phyloP scores from a whole-genome alignment of 1,284 basidiomycete genomes.

The Irpex sp. region DNA sequence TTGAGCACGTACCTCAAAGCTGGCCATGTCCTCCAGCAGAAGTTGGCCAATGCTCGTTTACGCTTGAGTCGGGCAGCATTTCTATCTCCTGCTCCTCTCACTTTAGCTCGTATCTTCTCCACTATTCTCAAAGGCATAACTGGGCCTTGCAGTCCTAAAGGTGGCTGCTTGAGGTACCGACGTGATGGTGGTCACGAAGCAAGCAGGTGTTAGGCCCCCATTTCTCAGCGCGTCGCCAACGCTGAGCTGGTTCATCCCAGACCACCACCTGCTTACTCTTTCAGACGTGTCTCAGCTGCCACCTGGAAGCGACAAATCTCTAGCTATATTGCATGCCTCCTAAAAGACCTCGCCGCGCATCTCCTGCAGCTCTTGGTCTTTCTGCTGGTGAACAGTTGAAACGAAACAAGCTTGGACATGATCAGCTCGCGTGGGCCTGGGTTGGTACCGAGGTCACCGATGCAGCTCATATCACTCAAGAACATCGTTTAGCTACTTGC shows the following conservation, averaged over 20 bases:
- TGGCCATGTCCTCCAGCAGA: constrained; percentile 17
- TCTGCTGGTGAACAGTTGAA: constrained; percentile 58
- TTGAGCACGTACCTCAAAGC: constrained; percentile 28
- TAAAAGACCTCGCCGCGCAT: constrained; percentile 59
- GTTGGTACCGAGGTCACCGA: constrained; percentile 61
- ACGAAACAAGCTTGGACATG: constrained; percentile 44
- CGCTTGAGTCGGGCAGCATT: constrained; percentile 37
- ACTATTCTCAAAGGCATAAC: constrained; percentile 7
- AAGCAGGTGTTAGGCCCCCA: not conserved
- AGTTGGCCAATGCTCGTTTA: constrained; percentile 30
- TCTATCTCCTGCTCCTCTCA: constrained; percentile 22
- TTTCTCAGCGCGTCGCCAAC: not conserved
- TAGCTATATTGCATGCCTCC: constrained; percentile 41
- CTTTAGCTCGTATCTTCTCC: not conserved
- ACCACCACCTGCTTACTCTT: not conserved
- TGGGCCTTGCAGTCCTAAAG: not conserved
- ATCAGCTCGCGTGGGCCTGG: constrained; percentile 70
- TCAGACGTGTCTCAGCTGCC: not conserved
- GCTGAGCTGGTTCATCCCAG: not conserved
- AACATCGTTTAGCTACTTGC: constrained; percentile 64
- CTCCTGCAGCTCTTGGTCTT: constrained; percentile 47
- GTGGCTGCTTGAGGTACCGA: not conserved
- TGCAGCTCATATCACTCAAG: constrained; percentile 53
- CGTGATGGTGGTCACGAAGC: constrained; percentile 1
- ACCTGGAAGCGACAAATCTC: not conserved